These are phyloP conservation scores for Lablab purpureus DNA, from an alignment of 306 rosid species.

Conservation along the genomic window DNA sequence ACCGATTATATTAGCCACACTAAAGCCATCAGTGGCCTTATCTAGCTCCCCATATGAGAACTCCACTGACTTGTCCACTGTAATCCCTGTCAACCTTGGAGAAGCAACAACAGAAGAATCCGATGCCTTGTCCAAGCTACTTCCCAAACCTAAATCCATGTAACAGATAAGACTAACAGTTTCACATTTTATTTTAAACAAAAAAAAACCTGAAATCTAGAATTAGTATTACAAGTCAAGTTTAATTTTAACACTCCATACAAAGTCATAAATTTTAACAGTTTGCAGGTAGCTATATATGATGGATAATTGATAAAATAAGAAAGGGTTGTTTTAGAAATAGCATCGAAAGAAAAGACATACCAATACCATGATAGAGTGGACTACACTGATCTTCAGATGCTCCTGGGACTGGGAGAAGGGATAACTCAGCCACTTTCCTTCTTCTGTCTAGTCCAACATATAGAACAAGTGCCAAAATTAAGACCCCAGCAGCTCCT, in stretches of 20 bases:
- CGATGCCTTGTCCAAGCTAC: constrained; percentile 49
- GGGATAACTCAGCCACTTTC: constrained; percentile 52
- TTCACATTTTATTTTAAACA: constrained; percentile 16
- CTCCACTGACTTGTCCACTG: constrained; percentile 80
- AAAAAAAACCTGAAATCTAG: not conserved
- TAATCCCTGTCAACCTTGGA: constrained; percentile 60
- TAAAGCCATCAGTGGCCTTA: constrained; percentile 67
- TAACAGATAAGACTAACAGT: not conserved
- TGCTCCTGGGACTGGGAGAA: constrained; percentile 48
- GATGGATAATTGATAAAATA: not conserved
- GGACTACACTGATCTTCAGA: constrained; percentile 51
- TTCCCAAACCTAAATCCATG: constrained; percentile 57
- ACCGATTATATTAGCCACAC: constrained; percentile 63
- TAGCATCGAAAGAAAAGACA: not conserved
- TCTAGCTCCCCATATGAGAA: constrained; percentile 80
- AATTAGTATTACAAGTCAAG: not conserved
- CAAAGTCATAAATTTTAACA: too few relatives aligned
- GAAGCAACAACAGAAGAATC: constrained; percentile 52
- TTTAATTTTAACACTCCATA: not conserved
- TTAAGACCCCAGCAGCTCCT: constrained; percentile 54
- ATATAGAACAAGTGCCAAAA: constrained; percentile 53
- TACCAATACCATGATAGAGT: constrained; percentile 49
- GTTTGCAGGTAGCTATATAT: not conserved
- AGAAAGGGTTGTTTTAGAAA: not conserved
- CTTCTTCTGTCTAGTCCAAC: constrained; percentile 52